Evolutionary conservation across 1,284 basidiomycete species (phyloP).

Genomic region (Sanghuangporus baumii): DNA sequence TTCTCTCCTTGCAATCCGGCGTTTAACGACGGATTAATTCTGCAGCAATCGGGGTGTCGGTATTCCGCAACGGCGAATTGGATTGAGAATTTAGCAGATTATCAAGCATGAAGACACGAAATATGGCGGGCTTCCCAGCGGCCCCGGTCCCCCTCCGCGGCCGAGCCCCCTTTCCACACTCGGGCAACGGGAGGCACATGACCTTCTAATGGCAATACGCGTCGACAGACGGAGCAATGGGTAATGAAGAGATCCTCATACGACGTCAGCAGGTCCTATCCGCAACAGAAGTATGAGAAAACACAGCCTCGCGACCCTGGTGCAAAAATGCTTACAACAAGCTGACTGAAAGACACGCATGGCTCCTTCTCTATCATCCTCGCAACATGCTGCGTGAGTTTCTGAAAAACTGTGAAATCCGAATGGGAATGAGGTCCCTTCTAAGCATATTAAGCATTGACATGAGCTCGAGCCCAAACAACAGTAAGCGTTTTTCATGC

Average conservation of each 20-base stretch:
- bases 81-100: neutral
- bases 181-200: conserved; percentile 67
- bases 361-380: conserved; percentile 51
- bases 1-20: neutral
- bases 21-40: neutral
- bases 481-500: conserved; percentile 30
- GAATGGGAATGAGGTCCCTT: conserved; percentile 64
- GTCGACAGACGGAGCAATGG: conserved; percentile 49
- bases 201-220: conserved; percentile 60
- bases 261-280: conserved; percentile 6
- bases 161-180: conserved; percentile 36
- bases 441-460: conserved; percentile 29
- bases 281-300: neutral
- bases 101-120: conserved; percentile 37
- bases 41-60: neutral
- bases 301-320: neutral
- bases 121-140: conserved; percentile 51
- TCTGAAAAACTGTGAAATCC: conserved; percentile 55
- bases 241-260: conserved; percentile 27
- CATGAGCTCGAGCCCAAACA: conserved; percentile 1
- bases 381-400: conserved; percentile 57
- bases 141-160: conserved; percentile 26
- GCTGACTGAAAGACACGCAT: conserved; percentile 40
- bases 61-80: neutral
- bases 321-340: conserved; percentile 35